Evolutionary conservation across 176 grass and related monocot genomes (phyloP), one percentile per base, ranked within the genome.

Genomic region (Bolboschoenus planiculmis): DNA sequence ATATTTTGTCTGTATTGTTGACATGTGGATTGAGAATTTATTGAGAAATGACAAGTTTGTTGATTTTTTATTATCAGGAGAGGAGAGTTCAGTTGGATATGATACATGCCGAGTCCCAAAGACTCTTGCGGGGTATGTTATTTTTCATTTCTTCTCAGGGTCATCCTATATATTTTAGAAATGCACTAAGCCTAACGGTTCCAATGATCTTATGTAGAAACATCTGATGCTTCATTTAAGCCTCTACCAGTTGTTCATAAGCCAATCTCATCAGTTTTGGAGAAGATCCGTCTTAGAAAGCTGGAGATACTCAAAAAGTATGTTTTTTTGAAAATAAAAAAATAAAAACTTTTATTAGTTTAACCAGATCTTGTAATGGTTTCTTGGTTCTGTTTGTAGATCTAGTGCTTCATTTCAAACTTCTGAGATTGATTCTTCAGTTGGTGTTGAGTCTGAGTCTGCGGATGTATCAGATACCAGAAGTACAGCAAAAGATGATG

Each of bases 221-320:
- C 96, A n/a, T 83, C 78, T 30, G 87, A 87, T 31, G 96, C 87
- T 23, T 90, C 96, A 1, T 98, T 98, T 83, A 98, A 86, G 44
- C 82, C 90, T 36, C 54, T 81, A 3, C 58, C 90, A 34, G 43
- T 90, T 83, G 90, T 95, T 82, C 85, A 86, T 26, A 98, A 95
- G 78, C 92, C 95, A 43, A 98, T 98, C 53, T 95, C 92, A 15
- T 95, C 92, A 7, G 87, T 98, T 47, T 87, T 98, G 50, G 95
- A 95, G 89, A 98, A 98, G 89, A 98, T 98, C 40, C 87, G 96
- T 7, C 89, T 90, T 15, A 90, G 92, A 62, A 98, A 98, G 77
- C 23, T 90, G 62, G 90, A 95, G 84, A 82, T 93, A 72, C 83
- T 87, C 15, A 91, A 93, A 83, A 91, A 78, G 96, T 95, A 35